Evolutionary conservation across 345 rosid genomes (phyloP), one percentile per base, ranked within the genome.

Genomic region (Corymbia maculata): DNA sequence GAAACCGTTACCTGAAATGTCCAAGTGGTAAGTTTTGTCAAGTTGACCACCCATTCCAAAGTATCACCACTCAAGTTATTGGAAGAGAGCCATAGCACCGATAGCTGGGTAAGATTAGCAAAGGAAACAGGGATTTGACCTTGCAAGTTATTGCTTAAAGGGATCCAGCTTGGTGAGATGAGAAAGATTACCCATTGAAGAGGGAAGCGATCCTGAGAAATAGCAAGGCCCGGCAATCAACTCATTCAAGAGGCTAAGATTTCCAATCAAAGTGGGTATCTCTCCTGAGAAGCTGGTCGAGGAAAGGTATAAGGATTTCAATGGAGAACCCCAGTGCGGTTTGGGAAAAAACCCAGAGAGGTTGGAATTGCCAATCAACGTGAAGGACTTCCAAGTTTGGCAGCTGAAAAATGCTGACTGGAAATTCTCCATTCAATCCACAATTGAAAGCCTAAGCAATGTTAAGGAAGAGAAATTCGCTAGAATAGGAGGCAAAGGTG

Each of bases 111-210:
- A 32, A 52, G 36, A 13, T 85, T 16, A 6, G 87, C 21, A 52
- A 85, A 85, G 19, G 42, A 52, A 22, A 55, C 0, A 30, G 90
- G 88, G 47, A 89, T 89, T 30, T 86, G 84, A 12, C 90, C 90
- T 4, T 79, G 82, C 14, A 89, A 26, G 17, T 86, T 44, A 36
- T 80, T 89, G 14, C n/a, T n/a, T n/a, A n/a, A n/a, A n/a, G n/a
- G n/a, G 64, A 15, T 55, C 55, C 14, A 89, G 26, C 4, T 1
- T 1, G 47, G 50, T 49, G 45, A 87, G 36, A 42, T 87, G 85
- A 9, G 87, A 47, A 16, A 85, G 79, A 66, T 89, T 87, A 12
- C n/a, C 50, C 6, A 88, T 11, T 32, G 70, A 84, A 84, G 87
- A 44, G 24, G 87, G 87, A 51, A 88, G 47, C 7, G 4, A 57